A percentile compares a stretch with the other conserved stretches of the same genome.
Evolutionary conservation across 1,139 yeast species (phyloP).

Genomic region (Saccharomyces hybrid): DNA sequence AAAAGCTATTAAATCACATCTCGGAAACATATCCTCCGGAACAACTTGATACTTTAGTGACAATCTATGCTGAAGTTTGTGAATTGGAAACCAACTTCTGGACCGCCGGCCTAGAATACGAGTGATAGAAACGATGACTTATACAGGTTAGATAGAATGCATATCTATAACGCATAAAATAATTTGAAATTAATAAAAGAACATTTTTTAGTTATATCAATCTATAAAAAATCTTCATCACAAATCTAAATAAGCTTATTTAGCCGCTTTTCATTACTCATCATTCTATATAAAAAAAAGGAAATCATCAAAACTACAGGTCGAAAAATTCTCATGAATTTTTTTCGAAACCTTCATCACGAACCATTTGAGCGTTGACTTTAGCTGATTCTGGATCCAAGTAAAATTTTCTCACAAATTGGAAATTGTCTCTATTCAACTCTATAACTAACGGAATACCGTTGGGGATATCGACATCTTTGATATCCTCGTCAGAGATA

Average conservation of each 20-base stretch:
- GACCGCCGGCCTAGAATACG: conserved; percentile 37
- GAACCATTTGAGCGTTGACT: conserved; percentile 57
- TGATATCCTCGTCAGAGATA: conserved; percentile 56
- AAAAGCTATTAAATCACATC: conserved; percentile 40
- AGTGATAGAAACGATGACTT: background rate
- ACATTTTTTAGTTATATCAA: background rate
- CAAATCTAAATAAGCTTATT: background rate
- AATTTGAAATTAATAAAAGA: background rate
- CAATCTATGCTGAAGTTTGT: conserved; percentile 53
- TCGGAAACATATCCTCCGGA: conserved; percentile 33
- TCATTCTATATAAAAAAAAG: background rate
- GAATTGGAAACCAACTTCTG: conserved; percentile 58
- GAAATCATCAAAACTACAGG: background rate
- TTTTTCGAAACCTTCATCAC: conserved; percentile 45
- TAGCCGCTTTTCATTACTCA: background rate
- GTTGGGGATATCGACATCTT: conserved; percentile 64
- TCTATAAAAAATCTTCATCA: background rate
- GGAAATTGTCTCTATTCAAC: conserved; percentile 38
- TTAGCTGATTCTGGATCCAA: conserved; percentile 63
- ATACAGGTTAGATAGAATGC: background rate
- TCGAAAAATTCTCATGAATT: conserved; percentile 11
- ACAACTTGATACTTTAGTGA: conserved; percentile 46
- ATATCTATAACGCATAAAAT: background rate
- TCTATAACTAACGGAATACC: conserved; percentile 65
- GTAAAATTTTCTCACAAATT: conserved; percentile 43